Base-by-base conservation (phyloP, 2,329 filamentous ascomycete genomes). In the Anthostomella pinea region DNA sequence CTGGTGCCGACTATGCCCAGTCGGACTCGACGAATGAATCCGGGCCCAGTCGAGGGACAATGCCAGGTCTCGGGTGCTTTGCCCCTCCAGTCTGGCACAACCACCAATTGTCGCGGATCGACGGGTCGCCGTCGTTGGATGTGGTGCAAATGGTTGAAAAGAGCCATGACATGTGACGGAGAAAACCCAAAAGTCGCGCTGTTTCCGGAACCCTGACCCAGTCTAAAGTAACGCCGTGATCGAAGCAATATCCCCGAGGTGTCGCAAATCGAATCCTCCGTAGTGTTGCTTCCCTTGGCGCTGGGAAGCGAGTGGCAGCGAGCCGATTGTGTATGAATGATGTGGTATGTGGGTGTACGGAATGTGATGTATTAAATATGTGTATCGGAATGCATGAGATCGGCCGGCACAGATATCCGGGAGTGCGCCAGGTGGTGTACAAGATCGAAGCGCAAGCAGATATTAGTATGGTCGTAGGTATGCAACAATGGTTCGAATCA, bases 371-470 rank as follows among this genome's bases (percentile, higher is more conserved):
- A 60, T 59, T 60, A 60, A 53, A 54, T 53, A 35, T 41, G 43
- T 38, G 40, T 56, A 56, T 51, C 39, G 48, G 41, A 54, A 55
- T 48, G 46, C 46, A 35, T 20, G 16, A 42, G 33, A 33, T 46
- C 34, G 42, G 16, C 39, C 27, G 24, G 29, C 46, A 40, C 45
- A 46, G 43, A 49, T 46, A 36, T 21, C 45, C 43, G 46, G 33
- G 47, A 38, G 43, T 48, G n/a, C 39, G 43, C 46, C 41, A 42
- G 38, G 32, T 59, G 56, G 52, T 60, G 54, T 59, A 60, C 57
- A 60, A n/a, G 30, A 39, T 48, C 38, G 48, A 51, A 49, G 29
- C 25, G 38, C 34, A 55, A 46, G 41, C 39, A 30, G n/a, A 25
- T 42, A 56, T 52, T 52, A 51, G 43, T n/a, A 46, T 30, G 26